These are phyloP conservation scores for Yamadazyma kitorensis DNA, from an alignment of 805 yeast genomes.

Conservation along the genomic window DNA sequence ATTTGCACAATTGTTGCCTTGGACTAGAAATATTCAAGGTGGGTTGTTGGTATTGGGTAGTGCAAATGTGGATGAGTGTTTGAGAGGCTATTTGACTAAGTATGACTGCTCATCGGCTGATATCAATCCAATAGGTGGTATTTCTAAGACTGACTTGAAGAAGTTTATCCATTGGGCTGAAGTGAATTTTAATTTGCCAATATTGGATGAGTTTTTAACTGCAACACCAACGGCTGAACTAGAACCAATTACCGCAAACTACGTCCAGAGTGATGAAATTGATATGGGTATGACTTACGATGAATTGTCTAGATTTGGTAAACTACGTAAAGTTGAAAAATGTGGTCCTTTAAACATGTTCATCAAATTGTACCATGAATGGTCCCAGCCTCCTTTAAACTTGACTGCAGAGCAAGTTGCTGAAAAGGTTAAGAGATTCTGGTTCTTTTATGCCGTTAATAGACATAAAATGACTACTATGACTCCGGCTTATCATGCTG, in stretches of 20 bases:
- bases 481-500: conserved; percentile 97
- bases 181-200: conserved; percentile 66
- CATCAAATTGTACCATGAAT: conserved; percentile 80
- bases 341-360: conserved; percentile 98
- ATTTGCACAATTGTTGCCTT: conserved; percentile 92
- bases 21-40: conserved; percentile 78
- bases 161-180: conserved; percentile 81
- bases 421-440: conserved; percentile 87
- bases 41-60: conserved; percentile 91
- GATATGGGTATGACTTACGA: conserved; percentile 99
- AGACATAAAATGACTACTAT: conserved; percentile 97
- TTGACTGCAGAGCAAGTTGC: conserved; percentile 84
- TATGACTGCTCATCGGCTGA: conserved; percentile 98
- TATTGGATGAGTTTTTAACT: conserved; percentile 70
- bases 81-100: conserved; percentile 93
- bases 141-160: conserved; percentile 90
- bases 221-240: conserved; percentile 98
- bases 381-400: conserved; percentile 70
- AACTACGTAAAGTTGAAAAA: conserved; percentile 84
- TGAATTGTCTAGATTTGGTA: conserved; percentile 87
- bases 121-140: conserved; percentile 97
- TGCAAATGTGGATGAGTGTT: conserved; percentile 96
- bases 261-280: conserved; percentile 93
- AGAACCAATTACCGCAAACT: conserved; percentile 89
- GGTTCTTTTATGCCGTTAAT: conserved; percentile 90